These are phyloP conservation scores for Cucurbita ficifolia DNA, from an alignment of 306 rosid genomes.

Conservation along the genomic window DNA sequence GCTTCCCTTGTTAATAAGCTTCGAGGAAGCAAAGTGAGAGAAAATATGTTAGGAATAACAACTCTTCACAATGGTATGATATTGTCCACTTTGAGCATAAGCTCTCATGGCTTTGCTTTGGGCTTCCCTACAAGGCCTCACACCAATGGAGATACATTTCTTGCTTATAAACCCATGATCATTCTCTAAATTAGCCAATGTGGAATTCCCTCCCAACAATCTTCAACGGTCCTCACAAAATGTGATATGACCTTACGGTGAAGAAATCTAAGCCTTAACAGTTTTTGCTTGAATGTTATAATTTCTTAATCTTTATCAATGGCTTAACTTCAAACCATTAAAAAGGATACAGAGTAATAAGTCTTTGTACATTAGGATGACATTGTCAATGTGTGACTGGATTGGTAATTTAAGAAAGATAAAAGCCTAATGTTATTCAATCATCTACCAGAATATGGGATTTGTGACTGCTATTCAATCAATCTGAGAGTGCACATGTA, in stretches of 20 bases:
- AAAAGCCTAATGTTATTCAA: neutral
- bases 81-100: too few relatives aligned
- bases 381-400: neutral
- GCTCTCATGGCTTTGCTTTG: too few relatives aligned
- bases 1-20: neutral
- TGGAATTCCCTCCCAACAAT: too few relatives aligned
- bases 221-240: neutral
- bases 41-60: neutral
- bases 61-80: too few relatives aligned
- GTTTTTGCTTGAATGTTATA: neutral
- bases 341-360: neutral
- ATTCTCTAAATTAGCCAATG: too few relatives aligned
- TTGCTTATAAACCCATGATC: too few relatives aligned
- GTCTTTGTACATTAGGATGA: neutral
- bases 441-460: neutral
- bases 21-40: slow-evolving; percentile 5
- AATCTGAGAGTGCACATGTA: too few relatives aligned
- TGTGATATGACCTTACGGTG: neutral
- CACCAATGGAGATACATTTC: too few relatives aligned
- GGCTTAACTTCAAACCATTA: neutral
- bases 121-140: too few relatives aligned
- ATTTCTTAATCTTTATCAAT: neutral
- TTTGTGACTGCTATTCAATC: neutral
- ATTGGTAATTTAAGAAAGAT: neutral
- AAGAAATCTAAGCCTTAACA: neutral